Conservation (phyloP, 345 rosid species). For the Mangifera indica region DNA sequence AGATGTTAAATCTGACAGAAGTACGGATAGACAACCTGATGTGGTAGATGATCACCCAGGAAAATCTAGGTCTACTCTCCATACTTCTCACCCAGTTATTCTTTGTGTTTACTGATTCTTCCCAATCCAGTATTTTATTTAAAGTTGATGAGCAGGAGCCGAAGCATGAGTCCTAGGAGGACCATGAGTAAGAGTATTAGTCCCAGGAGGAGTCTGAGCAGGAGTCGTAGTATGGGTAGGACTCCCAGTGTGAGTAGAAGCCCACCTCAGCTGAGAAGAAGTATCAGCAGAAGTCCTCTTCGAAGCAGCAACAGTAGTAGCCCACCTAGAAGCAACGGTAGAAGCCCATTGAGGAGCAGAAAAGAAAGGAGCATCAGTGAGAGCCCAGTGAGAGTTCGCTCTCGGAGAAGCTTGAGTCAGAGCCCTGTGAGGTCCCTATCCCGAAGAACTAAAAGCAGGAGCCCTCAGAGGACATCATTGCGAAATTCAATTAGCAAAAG, state of each 20-base stretch:
- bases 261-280: slow-evolving; percentile 37
- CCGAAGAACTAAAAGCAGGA: slow-evolving; percentile 42
- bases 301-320: slow-evolving; percentile 48
- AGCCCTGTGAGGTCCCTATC: slow-evolving; percentile 41
- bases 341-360: slow-evolving; percentile 48
- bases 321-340: slow-evolving; percentile 47
- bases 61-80: slow-evolving; percentile 80
- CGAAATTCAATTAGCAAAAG: slow-evolving; percentile 42
- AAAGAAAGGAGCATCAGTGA: slow-evolving; percentile 32
- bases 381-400: slow-evolving; percentile 38
- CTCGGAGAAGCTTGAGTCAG: slow-evolving; percentile 48
- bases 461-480: slow-evolving; percentile 35
- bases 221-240: slow-evolving; percentile 41
- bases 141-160: slow-evolving; percentile 80
- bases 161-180: slow-evolving; percentile 87
- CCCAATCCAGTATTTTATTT: slow-evolving; percentile 44
- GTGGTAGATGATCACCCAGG: slow-evolving; percentile 74
- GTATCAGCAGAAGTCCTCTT: slow-evolving; percentile 49
- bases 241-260: slow-evolving; percentile 37
- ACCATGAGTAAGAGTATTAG: slow-evolving; percentile 77
- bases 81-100: slow-evolving; percentile 41
- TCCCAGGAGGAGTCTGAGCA: slow-evolving; percentile 65
- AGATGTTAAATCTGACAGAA: slow-evolving; percentile 47
- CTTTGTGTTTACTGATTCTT: slow-evolving; percentile 42
- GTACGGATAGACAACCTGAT: slow-evolving; percentile 75